Base-by-base conservation (phyloP, 306 rosid species). In the Rosa persica region DNA sequence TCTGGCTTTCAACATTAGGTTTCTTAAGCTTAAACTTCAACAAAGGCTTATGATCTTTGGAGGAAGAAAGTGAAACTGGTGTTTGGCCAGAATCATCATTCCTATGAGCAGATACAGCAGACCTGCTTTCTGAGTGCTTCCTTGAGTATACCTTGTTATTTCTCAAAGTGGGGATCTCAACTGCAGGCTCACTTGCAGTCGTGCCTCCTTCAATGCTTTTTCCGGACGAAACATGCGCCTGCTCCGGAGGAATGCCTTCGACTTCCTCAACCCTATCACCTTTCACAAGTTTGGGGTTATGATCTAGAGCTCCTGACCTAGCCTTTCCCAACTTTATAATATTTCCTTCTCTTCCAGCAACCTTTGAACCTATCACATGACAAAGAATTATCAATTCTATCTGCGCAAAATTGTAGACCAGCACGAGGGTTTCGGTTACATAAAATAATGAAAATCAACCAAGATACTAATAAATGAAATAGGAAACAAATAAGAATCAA, bases 21-120 rank as follows among this genome's bases (percentile, higher is more conserved):
- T 88, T 96, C 88, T 90, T 90, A 67, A 96, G 87, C 84, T 96
- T 96, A 73, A 96, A 86, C 89, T 79, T 87, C 85, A 96, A 81
- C 62, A 89, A 71, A 58, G 98, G 94, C 80, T 91, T 96, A 20
- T 89, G 70, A 75, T 96, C 98, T 87, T 86, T 96, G 13, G 97
- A 89, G 77, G 87, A 79, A 73, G 94, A 87, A 61, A 83, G 81
- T 66, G 87, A 87, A 69, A 81, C 64, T 5, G 82, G 85, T 38
- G 87, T 81, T 61, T 83, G 89, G 80, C 79, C 82, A 75, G 65
- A 52, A 40, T 87, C 89, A 60, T 84, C 89, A 73, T 82, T 84
- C 67, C 76, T 80, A 46, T 82, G 97, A 12, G 78, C 80, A 74
- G 58, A 40, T 64, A 77, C 74, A 65, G 81, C 93, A 77, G 89